phyloP scores from a whole-genome alignment of 2,329 filamentous ascomycete genomes.

The Stachybotrys chartarum region DNA sequence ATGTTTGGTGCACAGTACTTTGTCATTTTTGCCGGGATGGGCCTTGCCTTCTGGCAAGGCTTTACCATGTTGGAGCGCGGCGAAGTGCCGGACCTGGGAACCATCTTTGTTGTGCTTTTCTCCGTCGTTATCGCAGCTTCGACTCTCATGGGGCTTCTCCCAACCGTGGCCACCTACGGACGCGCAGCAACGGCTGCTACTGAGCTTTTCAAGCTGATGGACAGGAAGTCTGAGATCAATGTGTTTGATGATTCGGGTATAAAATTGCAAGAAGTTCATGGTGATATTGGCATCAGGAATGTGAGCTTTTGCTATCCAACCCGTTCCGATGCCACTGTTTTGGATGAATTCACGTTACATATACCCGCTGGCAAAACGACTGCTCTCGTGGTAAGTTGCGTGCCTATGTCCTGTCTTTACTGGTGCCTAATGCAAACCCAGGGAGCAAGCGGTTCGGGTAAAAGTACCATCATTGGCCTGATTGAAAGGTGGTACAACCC shows the following conservation, averaged over 20 bases:
- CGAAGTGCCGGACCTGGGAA: constrained; percentile 6
- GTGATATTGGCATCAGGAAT: constrained; percentile 18
- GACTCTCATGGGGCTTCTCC: constrained; percentile 11
- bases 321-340: constrained; percentile 22
- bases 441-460: constrained; percentile 4
- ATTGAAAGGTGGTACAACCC: constrained; percentile 1
- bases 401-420: too few species aligned
- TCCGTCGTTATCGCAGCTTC: constrained; percentile 15
- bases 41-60: constrained; percentile 34
- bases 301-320: constrained; percentile 28
- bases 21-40: constrained; percentile 28
- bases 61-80: constrained; percentile 23
- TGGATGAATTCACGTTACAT: constrained; percentile 23
- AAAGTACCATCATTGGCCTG: background rate
- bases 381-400: constrained; percentile 16
- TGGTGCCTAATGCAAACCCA: background rate
- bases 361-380: constrained; percentile 28
- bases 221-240: constrained; percentile 15
- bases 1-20: constrained; percentile 17
- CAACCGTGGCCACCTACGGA: constrained; percentile 11
- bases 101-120: constrained; percentile 13
- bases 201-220: constrained; percentile 16
- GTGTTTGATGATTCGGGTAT: constrained; percentile 10
- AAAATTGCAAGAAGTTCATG: constrained; percentile 3
- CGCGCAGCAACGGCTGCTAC: constrained; percentile 10